These are phyloP conservation scores for Paxillus ammoniavirescens DNA, from an alignment of 768 basidiomycete genomes.

Conservation along the genomic window DNA sequence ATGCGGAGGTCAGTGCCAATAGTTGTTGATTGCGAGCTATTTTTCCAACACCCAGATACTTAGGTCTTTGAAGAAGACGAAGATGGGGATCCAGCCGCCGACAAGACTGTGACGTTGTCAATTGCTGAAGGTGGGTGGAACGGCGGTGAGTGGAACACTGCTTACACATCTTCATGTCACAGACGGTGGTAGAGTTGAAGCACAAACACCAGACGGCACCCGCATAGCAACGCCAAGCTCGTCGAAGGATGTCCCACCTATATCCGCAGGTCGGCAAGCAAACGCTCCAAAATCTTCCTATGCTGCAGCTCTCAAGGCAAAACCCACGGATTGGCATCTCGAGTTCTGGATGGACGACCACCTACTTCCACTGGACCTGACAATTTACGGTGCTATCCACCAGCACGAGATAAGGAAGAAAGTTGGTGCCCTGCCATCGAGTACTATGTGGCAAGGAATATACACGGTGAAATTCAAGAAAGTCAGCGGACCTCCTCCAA, in stretches of 20 bases:
- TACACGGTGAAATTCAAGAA: constrained; percentile 95
- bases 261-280: constrained; percentile 30
- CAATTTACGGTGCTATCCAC: constrained; percentile 95
- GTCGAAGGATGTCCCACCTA: constrained; percentile 39
- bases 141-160: neutral
- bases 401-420: constrained; percentile 85
- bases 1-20: constrained; percentile 54
- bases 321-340: constrained; percentile 95
- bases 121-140: constrained; percentile 67
- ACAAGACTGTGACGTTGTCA: constrained; percentile 85
- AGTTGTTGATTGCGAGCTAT: neutral
- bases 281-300: constrained; percentile 64
- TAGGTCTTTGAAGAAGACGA: constrained; percentile 86
- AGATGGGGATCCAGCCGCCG: constrained; percentile 68
- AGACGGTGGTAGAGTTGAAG: constrained; percentile 94
- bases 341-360: constrained; percentile 95
- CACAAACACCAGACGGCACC: constrained; percentile 96
- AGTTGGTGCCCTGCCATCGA: constrained; percentile 57
- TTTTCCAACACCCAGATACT: constrained; percentile 10
- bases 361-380: constrained; percentile 78
- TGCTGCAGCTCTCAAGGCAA: constrained; percentile 89
- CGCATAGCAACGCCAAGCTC: constrained; percentile 86
- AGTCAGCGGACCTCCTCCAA: constrained; percentile 75
- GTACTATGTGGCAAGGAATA: constrained; percentile 84
- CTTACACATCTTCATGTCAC: constrained; percentile 5